Percentiles rank a stretch among this genome's conserved stretches.
Conservation (phyloP, 2,329 filamentous ascomycete species). For the Grosmannia clavigera region DNA sequence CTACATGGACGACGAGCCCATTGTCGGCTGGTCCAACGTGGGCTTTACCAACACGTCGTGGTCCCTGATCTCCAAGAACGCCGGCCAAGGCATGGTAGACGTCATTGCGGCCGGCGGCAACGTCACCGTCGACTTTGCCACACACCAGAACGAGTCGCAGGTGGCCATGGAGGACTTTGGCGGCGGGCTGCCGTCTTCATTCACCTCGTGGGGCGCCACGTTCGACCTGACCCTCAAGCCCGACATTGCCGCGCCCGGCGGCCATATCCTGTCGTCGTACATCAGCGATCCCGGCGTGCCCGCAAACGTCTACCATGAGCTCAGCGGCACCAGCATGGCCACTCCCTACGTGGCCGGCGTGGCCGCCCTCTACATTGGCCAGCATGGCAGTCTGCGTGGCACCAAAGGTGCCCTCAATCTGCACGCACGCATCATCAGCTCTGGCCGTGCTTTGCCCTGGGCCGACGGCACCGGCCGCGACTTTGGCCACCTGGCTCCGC, state of each 20-base stretch:
- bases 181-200: constrained; percentile 27
- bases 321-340: constrained; percentile 37
- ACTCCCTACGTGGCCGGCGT: constrained; percentile 34
- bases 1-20: constrained; percentile 18
- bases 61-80: constrained; percentile 1
- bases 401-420: constrained; percentile 18
- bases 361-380: constrained; percentile 24
- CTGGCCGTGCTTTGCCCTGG: constrained; percentile 19
- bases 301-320: constrained; percentile 2
- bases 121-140: constrained; percentile 18
- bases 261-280: constrained; percentile 32
- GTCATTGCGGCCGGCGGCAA: constrained; percentile 17
- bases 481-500: constrained; percentile 10
- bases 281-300: constrained; percentile 11
- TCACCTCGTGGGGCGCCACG: constrained; percentile 29
- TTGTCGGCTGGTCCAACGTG: background rate
- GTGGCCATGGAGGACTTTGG: background rate
- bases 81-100: constrained; percentile 20
- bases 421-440: constrained; percentile 20
- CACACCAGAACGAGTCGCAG: constrained; percentile 2
- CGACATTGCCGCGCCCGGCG: constrained; percentile 29
- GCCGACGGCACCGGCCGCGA: constrained; percentile 10
- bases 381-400: constrained; percentile 22
- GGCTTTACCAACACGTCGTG: background rate
- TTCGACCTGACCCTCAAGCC: constrained; percentile 31